phyloP scores from a whole-genome alignment of 306 rosid species.

The Cucumis cinereus region DNA sequence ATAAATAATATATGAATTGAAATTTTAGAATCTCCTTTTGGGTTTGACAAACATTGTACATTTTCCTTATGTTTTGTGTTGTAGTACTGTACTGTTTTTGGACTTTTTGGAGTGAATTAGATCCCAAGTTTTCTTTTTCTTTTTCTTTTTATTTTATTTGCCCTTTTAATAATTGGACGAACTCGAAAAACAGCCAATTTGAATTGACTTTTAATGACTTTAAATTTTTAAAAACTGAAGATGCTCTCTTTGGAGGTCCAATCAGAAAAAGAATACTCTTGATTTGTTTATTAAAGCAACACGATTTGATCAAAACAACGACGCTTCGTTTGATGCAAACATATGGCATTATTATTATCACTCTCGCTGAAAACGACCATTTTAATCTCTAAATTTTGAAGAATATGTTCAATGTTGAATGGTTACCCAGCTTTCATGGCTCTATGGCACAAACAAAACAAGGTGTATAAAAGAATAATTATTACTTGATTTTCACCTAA shows the following conservation, averaged over 20 bases:
- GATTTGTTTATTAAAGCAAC: not conserved
- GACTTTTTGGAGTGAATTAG: not conserved
- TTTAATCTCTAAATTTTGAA: no score
- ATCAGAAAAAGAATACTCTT: not conserved
- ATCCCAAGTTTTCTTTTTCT: not conserved
- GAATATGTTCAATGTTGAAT: not conserved
- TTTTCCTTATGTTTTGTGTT: not conserved
- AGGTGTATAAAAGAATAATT: not conserved
- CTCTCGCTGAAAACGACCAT: accelerated
- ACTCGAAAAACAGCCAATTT: not conserved
- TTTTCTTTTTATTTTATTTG: not conserved
- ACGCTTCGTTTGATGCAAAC: not conserved
- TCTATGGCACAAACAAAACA: not conserved
- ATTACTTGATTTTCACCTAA: not conserved
- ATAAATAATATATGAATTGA: not conserved
- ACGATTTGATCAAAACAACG: not conserved
- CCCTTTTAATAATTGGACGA: not conserved
- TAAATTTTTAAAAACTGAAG: not conserved
- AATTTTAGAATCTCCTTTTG: not conserved
- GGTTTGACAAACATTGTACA: not conserved
- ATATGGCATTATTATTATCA: not conserved
- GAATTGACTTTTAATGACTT: not conserved
- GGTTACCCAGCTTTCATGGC: not conserved
- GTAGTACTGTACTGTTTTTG: not conserved
- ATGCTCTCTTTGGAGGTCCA: not conserved